These are phyloP conservation scores for Fusarium guadeloupense DNA, from an alignment of 2,329 filamentous ascomycete genomes.

Conservation along the genomic window DNA sequence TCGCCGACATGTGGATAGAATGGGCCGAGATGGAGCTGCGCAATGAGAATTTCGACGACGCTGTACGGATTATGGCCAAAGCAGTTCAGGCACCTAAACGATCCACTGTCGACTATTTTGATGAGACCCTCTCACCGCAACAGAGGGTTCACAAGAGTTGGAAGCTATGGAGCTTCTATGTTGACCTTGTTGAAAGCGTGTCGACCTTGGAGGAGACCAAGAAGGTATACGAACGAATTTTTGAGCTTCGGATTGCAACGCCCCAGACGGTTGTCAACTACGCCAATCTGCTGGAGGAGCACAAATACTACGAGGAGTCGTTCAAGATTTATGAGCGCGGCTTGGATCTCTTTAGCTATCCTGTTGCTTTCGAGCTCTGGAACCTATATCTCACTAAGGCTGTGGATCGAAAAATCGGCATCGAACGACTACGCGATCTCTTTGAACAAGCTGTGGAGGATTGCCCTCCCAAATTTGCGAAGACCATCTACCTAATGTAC, in stretches of 20 bases:
- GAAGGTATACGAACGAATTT: conserved; percentile 96
- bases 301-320: conserved; percentile 94
- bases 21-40: conserved; percentile 99
- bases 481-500: conserved; percentile 97
- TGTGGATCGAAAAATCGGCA: conserved; percentile 93
- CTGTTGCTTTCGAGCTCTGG: conserved; percentile 98
- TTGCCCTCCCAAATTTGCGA: conserved; percentile 94
- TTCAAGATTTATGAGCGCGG: conserved; percentile 98
- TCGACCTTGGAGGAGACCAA: conserved; percentile 89
- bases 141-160: conserved; percentile 98
- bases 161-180: conserved; percentile 99
- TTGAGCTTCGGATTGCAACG: conserved; percentile 96
- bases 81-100: conserved; percentile 96
- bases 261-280: conserved; percentile 99
- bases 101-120: conserved; percentile 99
- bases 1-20: conserved; percentile 98
- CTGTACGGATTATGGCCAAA: conserved; percentile 95
- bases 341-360: conserved; percentile 97
- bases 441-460: conserved; percentile 98
- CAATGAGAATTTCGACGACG: conserved; percentile 94
- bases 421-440: conserved; percentile 90
- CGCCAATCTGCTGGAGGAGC: conserved; percentile 91
- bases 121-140: conserved; percentile 91
- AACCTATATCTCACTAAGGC: conserved; percentile 98
- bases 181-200: conserved; percentile 96